Evolutionary conservation across 495 filamentous ascomycete species (phyloP).

Genomic region (Melanomma pulvis-pyrius): DNA sequence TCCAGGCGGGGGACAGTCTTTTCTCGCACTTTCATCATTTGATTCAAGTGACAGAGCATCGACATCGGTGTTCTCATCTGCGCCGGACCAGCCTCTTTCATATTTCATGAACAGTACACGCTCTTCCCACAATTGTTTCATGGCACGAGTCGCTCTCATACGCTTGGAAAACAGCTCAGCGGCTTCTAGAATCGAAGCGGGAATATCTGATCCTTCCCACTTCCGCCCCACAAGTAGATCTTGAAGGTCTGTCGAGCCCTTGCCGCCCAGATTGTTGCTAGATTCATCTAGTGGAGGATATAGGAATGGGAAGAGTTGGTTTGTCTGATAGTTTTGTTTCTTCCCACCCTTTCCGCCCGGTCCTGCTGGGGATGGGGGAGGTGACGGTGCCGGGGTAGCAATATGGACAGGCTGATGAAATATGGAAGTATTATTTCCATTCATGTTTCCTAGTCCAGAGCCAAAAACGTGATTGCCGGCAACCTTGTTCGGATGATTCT

Average conservation of each 20-base stretch:
- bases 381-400: constrained; percentile 95
- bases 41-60: constrained; percentile 49
- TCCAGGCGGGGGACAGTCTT: constrained; percentile 24
- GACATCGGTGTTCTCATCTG: constrained; percentile 33
- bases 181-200: constrained; percentile 91
- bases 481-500: constrained; percentile 65
- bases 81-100: constrained; percentile 74
- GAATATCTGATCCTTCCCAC: constrained; percentile 91
- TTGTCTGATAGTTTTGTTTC: constrained; percentile 99
- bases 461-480: constrained; percentile 38
- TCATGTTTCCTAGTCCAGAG: constrained; percentile 45
- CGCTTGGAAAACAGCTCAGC: constrained; percentile 86
- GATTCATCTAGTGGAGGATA: constrained; percentile 86
- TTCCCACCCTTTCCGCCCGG: constrained; percentile 91
- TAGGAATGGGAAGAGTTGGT: constrained; percentile 97
- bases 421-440: constrained; percentile 70
- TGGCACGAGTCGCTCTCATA: constrained; percentile 86
- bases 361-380: constrained; percentile 85
- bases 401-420: constrained; percentile 96
- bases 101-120: constrained; percentile 86
- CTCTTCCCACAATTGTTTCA: constrained; percentile 93
- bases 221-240: constrained; percentile 73
- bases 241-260: constrained; percentile 74
- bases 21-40: constrained; percentile 21
- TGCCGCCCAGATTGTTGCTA: constrained; percentile 84